These are phyloP conservation scores for Myxozyma neotropica DNA, from an alignment of 805 yeast genomes.

Conservation along the genomic window DNA sequence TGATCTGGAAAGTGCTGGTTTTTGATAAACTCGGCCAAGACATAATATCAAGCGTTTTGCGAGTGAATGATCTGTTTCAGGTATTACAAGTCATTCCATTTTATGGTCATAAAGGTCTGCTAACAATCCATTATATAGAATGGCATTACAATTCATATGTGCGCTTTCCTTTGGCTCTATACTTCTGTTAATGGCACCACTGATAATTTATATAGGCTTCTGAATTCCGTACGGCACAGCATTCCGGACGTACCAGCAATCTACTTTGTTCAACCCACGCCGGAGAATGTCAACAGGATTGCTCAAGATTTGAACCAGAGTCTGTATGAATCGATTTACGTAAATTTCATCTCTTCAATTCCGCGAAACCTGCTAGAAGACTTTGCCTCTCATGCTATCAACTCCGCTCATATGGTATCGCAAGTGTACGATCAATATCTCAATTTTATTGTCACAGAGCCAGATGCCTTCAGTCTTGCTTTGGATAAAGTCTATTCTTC, in stretches of 20 bases:
- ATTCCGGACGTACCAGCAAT: slow-evolving; percentile 94
- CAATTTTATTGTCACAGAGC: slow-evolving; percentile 90
- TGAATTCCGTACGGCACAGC: slow-evolving; percentile 72
- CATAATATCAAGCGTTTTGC: slow-evolving; percentile 83
- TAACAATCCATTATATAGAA: slow-evolving; percentile 46
- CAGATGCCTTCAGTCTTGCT: slow-evolving; percentile 82
- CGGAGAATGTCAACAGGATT: slow-evolving; percentile 69
- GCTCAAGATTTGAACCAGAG: slow-evolving; percentile 68
- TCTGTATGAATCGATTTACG: slow-evolving; percentile 74
- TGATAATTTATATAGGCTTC: slow-evolving; percentile 42
- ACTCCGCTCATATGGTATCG: slow-evolving; percentile 67
- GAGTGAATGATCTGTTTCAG: slow-evolving; percentile 84
- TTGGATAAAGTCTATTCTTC: slow-evolving; percentile 63
- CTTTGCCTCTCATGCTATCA: slow-evolving; percentile 71
- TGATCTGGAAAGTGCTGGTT: slow-evolving; percentile 88
- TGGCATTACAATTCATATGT: slow-evolving; percentile 88
- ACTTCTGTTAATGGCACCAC: not conserved
- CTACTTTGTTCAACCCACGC: slow-evolving; percentile 86
- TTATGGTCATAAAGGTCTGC: not conserved
- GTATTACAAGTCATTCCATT: slow-evolving; percentile 1
- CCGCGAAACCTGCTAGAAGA: slow-evolving; percentile 80
- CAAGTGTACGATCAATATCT: slow-evolving; percentile 95
- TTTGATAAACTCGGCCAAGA: slow-evolving; percentile 81
- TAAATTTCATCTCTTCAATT: slow-evolving; percentile 84
- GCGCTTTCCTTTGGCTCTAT: not conserved